These are phyloP conservation scores for Cokeromyces recurvatus DNA, from an alignment of 371 early-diverging fungal species.

Conservation along the genomic window DNA sequence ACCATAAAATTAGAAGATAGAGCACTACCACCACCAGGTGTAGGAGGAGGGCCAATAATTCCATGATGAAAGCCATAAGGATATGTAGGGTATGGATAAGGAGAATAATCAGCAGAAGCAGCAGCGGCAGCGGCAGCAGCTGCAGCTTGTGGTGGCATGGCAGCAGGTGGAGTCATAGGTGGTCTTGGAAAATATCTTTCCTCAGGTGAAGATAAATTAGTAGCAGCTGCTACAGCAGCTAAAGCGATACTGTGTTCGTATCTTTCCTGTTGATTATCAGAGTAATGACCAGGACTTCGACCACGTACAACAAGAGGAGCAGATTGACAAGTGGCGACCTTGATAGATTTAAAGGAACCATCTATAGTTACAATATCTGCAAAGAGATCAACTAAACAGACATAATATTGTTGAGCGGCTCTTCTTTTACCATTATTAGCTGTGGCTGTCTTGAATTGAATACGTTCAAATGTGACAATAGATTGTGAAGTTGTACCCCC, in stretches of 20 bases:
- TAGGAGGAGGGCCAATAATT: conserved; percentile 11
- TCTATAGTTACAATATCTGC: conserved; percentile 69
- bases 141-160: too few species aligned
- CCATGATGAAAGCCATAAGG: conserved; percentile 5
- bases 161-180: conserved; percentile 27
- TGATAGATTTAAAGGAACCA: conserved; percentile 31
- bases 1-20: conserved; percentile 7
- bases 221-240: not conserved
- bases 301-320: conserved; percentile 90
- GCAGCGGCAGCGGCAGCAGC: too few species aligned
- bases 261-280: conserved; percentile 47
- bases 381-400: conserved; percentile 64
- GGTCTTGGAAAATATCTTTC: conserved; percentile 19
- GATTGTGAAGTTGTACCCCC: conserved; percentile 43
- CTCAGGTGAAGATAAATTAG: not conserved
- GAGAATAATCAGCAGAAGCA: conserved; percentile 20
- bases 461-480: conserved; percentile 82
- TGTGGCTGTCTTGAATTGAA: conserved; percentile 95
- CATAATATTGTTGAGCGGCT: conserved; percentile 90
- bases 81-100: conserved; percentile 25
- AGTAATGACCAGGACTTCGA: conserved; percentile 91
- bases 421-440: conserved; percentile 89
- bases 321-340: conserved; percentile 71
- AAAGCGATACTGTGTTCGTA: not conserved
- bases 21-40: not conserved